Evolutionary conservation across 2,329 filamentous ascomycete species (phyloP).

Genomic region (Exserohilum rostratum): DNA sequence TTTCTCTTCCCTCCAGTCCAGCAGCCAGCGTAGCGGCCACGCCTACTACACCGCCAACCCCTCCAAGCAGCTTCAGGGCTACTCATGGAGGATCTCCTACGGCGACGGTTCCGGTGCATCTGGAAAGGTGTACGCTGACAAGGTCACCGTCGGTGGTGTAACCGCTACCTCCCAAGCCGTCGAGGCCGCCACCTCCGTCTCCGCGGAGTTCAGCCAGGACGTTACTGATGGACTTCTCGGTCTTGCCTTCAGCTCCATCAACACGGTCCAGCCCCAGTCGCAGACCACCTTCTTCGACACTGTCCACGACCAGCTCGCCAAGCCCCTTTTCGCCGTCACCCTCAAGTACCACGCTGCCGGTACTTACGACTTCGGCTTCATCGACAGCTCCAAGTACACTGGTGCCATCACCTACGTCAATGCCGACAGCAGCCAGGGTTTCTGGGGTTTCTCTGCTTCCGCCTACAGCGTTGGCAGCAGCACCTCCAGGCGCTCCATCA

Average conservation of each 20-base stretch:
- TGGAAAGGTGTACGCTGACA: conserved; percentile 70
- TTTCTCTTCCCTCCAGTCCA: conserved; percentile 65
- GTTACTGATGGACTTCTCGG: conserved; percentile 65
- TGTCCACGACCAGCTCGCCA: conserved; percentile 58
- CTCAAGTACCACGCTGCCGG: conserved; percentile 59
- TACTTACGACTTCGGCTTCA: conserved; percentile 64
- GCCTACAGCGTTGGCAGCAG: conserved; percentile 62
- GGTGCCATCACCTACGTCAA: conserved; percentile 63
- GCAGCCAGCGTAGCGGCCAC: conserved; percentile 60
- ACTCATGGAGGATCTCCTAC: conserved; percentile 67
- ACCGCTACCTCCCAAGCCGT: conserved; percentile 67
- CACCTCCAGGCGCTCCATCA: conserved; percentile 50
- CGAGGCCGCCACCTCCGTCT: conserved; percentile 67
- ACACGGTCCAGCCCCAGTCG: conserved; percentile 58
- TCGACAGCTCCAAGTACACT: conserved; percentile 64
- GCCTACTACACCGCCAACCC: conserved; percentile 59
- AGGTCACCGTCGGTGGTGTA: conserved; percentile 65
- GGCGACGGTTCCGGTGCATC: conserved; percentile 68
- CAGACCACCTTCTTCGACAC: conserved; percentile 68
- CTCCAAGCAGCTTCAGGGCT: conserved; percentile 55
- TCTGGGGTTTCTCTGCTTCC: conserved; percentile 66
- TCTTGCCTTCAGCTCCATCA: conserved; percentile 64
- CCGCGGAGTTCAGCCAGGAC: conserved; percentile 59
- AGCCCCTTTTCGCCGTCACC: conserved; percentile 63
- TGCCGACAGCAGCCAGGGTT: conserved; percentile 64